A percentile compares a stretch with the other conserved stretches of the same genome.
phyloP scores from a whole-genome alignment of 345 rosid species.

The Sisymbrium irio region DNA sequence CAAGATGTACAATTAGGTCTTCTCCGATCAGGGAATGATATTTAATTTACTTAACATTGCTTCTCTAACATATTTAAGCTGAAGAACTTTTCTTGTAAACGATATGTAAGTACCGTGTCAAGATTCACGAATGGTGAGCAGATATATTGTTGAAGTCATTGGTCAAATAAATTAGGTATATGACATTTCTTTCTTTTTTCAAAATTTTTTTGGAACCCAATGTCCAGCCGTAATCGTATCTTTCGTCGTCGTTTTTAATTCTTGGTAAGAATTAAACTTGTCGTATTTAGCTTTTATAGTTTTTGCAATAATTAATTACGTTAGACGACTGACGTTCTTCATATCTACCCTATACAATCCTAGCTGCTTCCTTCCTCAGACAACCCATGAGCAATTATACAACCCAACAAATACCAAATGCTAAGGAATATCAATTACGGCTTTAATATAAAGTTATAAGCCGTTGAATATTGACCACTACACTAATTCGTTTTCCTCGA shows the following conservation, averaged over 20 bases:
- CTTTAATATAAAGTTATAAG: neutral
- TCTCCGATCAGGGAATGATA: neutral
- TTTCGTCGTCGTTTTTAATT: constrained; percentile 25
- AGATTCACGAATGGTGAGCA: constrained; percentile 17
- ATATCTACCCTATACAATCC: constrained; percentile 31
- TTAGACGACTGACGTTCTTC: constrained; percentile 18
- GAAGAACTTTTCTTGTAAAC: constrained; percentile 5
- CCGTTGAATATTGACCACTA: constrained; percentile 22
- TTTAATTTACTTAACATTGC: neutral
- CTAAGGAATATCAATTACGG: neutral
- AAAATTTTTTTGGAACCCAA: constrained; percentile 1
- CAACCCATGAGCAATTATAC: constrained; percentile 31
- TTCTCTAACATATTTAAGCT: neutral
- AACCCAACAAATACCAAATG: constrained; percentile 19
- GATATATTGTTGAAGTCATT: constrained; percentile 17
- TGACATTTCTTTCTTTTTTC: constrained; percentile 9
- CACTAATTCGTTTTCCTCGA: neutral
- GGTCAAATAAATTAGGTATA: constrained; percentile 35
- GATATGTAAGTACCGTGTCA: constrained; percentile 21
- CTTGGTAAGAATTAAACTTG: constrained; percentile 10
- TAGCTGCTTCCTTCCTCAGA: constrained; percentile 24
- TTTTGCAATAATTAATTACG: neutral
- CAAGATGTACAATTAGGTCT: neutral
- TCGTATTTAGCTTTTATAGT: constrained; percentile 1
- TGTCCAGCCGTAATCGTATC: constrained; percentile 31